Base-by-base conservation (phyloP, 768 basidiomycete genomes). In the Suillus bovinus region DNA sequence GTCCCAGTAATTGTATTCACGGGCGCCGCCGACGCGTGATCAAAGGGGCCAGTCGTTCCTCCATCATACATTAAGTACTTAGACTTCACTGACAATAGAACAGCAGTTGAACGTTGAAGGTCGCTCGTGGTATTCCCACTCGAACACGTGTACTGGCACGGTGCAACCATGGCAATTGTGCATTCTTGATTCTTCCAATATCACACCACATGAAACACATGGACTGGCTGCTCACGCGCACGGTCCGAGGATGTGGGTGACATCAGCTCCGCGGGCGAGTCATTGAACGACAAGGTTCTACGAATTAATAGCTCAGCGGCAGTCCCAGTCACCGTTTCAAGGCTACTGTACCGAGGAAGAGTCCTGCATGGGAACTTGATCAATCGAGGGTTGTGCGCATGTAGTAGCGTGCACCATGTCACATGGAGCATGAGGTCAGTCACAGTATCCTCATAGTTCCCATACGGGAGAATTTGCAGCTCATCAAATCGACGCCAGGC, bases 251-350 rank as follows among this genome's bases (percentile, higher is more conserved):
- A 27, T 56, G 36, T 27, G 17, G 55, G 39, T 27, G 54, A 17
- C 36, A 38, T 55, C 36, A 55, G 54, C 36, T 56, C 36, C 55
- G 55, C 36, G 55, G 55, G 17, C 17, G 5, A 54, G 36, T 22
- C 33, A 17, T 33, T n/a, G 11, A 22, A 38, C 10, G 9, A 55
- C 34, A 38, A 38, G 16, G 20, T 20, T 52, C 9, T 16, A 22
- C n/a, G 17, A 17, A 22, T 8, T 16, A 17, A 6, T 27, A 4
- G 9, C 36, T 39, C 36, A 1, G 47, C 27, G 9, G 47, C 27
- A 17, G 47, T 16, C 47, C 27, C 16, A 27, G 38, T 24, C 50
- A 7, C 54, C 36, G 22, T 27, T 24, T 4, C 54, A 24, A 27
- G 2, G 22, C 34, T 36, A 10, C 9, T 8, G 55, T 22, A 17